A percentile compares a stretch with the other conserved stretches of the same genome.
These are phyloP conservation scores for Tricholoma furcatifolium DNA, from an alignment of 768 basidiomycete species.

Conservation along the genomic window DNA sequence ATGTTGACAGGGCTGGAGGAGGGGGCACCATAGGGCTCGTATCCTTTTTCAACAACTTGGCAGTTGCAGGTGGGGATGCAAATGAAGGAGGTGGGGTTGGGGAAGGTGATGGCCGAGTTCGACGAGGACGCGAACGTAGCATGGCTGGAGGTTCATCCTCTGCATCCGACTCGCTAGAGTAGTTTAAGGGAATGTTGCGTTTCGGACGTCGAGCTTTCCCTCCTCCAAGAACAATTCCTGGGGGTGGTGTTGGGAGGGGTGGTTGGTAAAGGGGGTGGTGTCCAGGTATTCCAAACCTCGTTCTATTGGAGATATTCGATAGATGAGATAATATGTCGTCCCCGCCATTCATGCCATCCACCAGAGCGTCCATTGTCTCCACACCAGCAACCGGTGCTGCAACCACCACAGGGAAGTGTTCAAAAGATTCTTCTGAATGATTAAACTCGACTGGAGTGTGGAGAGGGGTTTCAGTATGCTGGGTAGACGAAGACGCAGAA, in stretches of 20 bases:
- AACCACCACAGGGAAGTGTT: slow-evolving; percentile 64
- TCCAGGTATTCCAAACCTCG: slow-evolving; percentile 54
- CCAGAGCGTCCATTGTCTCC: slow-evolving; percentile 85
- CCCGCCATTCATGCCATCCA: slow-evolving; percentile 85
- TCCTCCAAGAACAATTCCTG: slow-evolving; percentile 69
- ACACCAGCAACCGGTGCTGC: slow-evolving; percentile 78
- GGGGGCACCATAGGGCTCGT: slow-evolving; percentile 10
- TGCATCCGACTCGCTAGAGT: slow-evolving; percentile 49
- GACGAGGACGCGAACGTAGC: slow-evolving; percentile 32
- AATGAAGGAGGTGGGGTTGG: slow-evolving; percentile 26
- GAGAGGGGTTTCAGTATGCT: slow-evolving; percentile 70
- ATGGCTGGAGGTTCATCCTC: slow-evolving; percentile 36
- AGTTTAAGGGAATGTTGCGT: slow-evolving; percentile 22
- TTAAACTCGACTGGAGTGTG: slow-evolving; percentile 61
- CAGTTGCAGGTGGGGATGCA: slow-evolving; percentile 11
- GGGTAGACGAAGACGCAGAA: slow-evolving; percentile 67
- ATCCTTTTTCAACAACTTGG: slow-evolving; percentile 15
- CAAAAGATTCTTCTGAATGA: slow-evolving; percentile 39
- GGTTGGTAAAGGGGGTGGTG: slow-evolving; percentile 82
- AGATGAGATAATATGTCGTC: slow-evolving; percentile 49
- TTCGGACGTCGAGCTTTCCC: slow-evolving; percentile 37
- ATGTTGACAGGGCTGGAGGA: slow-evolving; percentile 12
- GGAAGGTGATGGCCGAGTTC: slow-evolving; percentile 29
- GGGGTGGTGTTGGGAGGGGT: slow-evolving; percentile 80
- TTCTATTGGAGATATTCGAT: slow-evolving; percentile 42